These are phyloP conservation scores for Oryza rufipogon DNA, from an alignment of 176 grass and related monocot genomes.

Conservation along the genomic window DNA sequence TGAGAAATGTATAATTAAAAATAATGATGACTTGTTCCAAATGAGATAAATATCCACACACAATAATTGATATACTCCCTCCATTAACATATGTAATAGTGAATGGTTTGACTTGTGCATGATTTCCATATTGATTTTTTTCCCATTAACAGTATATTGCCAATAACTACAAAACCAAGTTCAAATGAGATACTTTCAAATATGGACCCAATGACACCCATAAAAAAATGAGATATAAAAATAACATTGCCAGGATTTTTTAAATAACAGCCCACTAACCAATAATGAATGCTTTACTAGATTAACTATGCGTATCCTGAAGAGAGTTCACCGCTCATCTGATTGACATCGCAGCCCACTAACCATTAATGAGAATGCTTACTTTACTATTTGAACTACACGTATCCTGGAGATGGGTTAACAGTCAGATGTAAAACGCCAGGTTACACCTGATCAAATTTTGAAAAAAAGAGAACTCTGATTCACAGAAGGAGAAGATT, in stretches of 20 bases:
- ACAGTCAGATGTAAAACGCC: neutral
- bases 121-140: neutral
- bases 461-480: constrained; percentile 8
- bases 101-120: neutral
- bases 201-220: neutral
- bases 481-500: constrained; percentile 30
- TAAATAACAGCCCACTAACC: neutral
- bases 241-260: neutral
- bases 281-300: neutral
- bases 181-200: neutral
- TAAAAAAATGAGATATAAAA: neutral
- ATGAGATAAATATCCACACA: constrained; percentile 1
- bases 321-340: neutral
- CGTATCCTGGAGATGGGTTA: neutral
- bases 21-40: neutral
- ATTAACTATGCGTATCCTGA: neutral
- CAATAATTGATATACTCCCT: constrained; percentile 1
- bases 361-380: neutral
- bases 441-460: constrained; percentile 8
- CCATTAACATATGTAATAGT: neutral
- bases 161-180: neutral
- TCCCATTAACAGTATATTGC: neutral
- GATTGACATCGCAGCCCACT: neutral
- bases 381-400: neutral
- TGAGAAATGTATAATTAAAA: constrained; percentile 41